phyloP scores from a whole-genome alignment of 2,329 filamentous ascomycete species.

The Diaporthe vaccinii region DNA sequence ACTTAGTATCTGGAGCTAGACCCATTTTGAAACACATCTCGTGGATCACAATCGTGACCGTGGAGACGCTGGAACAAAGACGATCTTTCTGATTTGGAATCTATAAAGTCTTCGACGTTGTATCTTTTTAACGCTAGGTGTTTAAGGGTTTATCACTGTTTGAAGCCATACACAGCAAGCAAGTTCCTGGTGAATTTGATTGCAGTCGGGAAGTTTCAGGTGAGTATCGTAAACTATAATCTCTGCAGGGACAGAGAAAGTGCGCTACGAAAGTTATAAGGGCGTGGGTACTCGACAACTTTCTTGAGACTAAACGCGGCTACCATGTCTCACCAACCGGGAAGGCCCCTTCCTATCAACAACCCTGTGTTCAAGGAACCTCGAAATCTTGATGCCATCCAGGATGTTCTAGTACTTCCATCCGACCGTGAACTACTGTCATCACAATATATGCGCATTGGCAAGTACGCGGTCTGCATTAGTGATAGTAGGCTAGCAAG shows the following conservation, averaged over 20 bases:
- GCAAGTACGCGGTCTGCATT: no score
- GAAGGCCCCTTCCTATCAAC: neutral
- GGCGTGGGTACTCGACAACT: neutral
- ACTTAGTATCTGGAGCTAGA: neutral
- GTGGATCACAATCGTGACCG: no score
- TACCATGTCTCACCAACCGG: neutral
- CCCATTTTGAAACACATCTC: neutral
- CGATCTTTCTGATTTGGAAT: rapidly evolving
- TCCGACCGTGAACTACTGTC: no score
- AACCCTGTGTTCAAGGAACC: neutral
- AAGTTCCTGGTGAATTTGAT: neutral
- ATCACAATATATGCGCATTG: no score
- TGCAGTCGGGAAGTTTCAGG: neutral
- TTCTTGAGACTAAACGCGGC: neutral
- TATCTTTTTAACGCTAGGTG: no score
- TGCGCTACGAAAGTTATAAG: neutral
- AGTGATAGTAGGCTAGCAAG: no score
- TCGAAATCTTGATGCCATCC: neutral
- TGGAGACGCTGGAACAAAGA: neutral
- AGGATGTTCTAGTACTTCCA: neutral
- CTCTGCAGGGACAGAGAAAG: neutral
- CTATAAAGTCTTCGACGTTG: no score
- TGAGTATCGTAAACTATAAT: neutral
- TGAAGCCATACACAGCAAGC: neutral
- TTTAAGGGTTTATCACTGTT: no score